A percentile compares a stretch with the other conserved stretches of the same genome.
Evolutionary conservation across 805 yeast species (phyloP).

Genomic region (Tetrapisispora iriomotensis): DNA sequence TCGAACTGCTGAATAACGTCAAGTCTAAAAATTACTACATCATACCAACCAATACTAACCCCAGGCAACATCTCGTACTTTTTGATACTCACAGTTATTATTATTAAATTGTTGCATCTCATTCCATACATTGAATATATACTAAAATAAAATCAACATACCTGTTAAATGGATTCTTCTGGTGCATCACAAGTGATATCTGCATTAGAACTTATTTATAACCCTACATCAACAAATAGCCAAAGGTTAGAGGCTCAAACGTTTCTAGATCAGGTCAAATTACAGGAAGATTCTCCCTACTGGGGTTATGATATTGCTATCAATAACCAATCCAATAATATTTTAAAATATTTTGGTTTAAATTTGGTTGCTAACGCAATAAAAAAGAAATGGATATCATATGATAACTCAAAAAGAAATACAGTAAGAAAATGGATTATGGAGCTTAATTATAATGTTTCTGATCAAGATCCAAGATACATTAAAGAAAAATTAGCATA

Average conservation of each 20-base stretch:
- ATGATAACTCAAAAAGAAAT: slow-evolving; percentile 46
- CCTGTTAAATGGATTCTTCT: slow-evolving; percentile 48
- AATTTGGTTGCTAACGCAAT: slow-evolving; percentile 70
- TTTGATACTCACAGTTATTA: no score
- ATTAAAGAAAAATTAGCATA: slow-evolving; percentile 82
- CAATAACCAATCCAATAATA: slow-evolving; percentile 47
- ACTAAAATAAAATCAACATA: no score
- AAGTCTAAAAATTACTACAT: no score
- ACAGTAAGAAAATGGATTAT: slow-evolving; percentile 79
- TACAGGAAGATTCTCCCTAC: slow-evolving; percentile 72
- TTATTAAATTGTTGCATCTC: no score
- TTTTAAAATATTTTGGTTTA: slow-evolving; percentile 85
- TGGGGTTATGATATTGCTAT: slow-evolving; percentile 86
- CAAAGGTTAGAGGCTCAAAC: slow-evolving; percentile 48
- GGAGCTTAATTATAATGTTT: slow-evolving; percentile 56
- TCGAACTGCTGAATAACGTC: no score
- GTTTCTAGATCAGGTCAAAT: slow-evolving; percentile 68
- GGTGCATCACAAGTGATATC: slow-evolving; percentile 67
- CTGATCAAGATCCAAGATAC: slow-evolving; percentile 72
- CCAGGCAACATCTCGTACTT: no score
- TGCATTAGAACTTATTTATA: slow-evolving; percentile 70
- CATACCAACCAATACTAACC: no score
- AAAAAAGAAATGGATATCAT: slow-evolving; percentile 41
- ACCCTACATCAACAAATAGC: slow-evolving; percentile 50
- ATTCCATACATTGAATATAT: background rate